Evolutionary conservation across 1,139 yeast genomes (phyloP), one percentile per base, ranked within the genome.

Genomic region (Geotrichum macrosporum): DNA sequence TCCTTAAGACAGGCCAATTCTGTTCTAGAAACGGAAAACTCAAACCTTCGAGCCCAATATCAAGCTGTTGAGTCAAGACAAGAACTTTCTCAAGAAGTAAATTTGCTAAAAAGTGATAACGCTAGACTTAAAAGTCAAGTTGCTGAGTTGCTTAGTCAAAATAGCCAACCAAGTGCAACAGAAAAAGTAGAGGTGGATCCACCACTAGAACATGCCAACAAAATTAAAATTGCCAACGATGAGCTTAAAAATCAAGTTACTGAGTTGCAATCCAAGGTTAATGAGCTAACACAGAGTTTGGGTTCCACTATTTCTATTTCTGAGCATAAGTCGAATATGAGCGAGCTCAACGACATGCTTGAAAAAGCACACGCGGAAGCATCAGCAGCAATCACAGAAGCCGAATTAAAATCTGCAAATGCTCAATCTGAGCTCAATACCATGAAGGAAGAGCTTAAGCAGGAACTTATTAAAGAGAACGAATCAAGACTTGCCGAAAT

Each of bases 341-440:
- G 31, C 3, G 41, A 35, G 22, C 35, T 34, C 13, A 19, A 44
- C 26, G 53, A 47, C 10, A 53, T 44, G 21, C 27, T 52, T 22
- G 41, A 45, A 40, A 13, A 45, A 3, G 49, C 50, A 8, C 48
- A 50, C n/a, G 42, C 41, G 13, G 41, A 63, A 57, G 47, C 53
- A 68, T 39, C 47, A 68, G 26, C 61, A 62, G 34, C n/a, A 39
- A 21, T 12, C 18, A 30, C 41, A 29, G 48, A 44, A 10, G 19
- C 16, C n/a, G 34, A 33, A 15, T 21, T 41, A 21, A 50, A 40
- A 15, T 36, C 44, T 10, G 44, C 48, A 12, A 21, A 37, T 34
- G 18, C 42, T 22, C 38, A 52, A 3, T 60, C 56, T 35, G 58
- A 61, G 44, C 59, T 58, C 41, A 46, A 54, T 22, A 55, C 55